Evolutionary conservation across 1,284 basidiomycete genomes (phyloP).

Genomic region (Athelia sp.): DNA sequence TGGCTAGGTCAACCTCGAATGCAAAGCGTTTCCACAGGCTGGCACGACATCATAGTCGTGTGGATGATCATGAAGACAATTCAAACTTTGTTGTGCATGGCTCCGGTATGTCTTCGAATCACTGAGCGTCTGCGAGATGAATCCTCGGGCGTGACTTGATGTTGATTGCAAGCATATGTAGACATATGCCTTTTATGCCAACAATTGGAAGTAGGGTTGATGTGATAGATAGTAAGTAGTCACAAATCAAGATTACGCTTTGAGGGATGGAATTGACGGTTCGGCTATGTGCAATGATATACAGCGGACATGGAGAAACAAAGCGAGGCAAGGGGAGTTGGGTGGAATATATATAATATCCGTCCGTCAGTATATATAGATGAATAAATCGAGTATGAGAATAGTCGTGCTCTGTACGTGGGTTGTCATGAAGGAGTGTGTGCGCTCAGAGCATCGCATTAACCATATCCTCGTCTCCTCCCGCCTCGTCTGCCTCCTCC

Average conservation of each 20-base stretch:
- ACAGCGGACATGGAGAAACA: not conserved
- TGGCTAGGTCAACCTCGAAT: too few relatives aligned
- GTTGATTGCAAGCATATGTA: too few relatives aligned
- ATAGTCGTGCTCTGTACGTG: not conserved
- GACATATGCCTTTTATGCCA: not conserved
- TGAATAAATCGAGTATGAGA: not conserved
- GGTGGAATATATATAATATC: not conserved
- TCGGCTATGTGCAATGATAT: not conserved
- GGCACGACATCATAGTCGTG: too few relatives aligned
- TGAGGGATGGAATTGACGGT: not conserved
- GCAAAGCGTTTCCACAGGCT: too few relatives aligned
- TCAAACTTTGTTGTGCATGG: too few relatives aligned
- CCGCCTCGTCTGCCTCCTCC: constrained; percentile 24
- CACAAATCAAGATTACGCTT: not conserved
- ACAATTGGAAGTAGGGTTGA: not conserved
- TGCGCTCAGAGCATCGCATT: not conserved
- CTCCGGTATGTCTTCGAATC: too few relatives aligned
- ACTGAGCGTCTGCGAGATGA: too few relatives aligned
- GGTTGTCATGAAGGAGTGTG: not conserved
- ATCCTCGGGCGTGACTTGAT: too few relatives aligned
- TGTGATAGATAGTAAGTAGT: not conserved
- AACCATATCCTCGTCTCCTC: constrained; percentile 15
- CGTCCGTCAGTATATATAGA: constrained; percentile 1
- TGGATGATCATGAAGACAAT: too few relatives aligned
- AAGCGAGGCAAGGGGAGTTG: not conserved